These are phyloP conservation scores for Monosporascus cannonballus DNA, from an alignment of 2,329 filamentous ascomycete species.

Conservation along the genomic window DNA sequence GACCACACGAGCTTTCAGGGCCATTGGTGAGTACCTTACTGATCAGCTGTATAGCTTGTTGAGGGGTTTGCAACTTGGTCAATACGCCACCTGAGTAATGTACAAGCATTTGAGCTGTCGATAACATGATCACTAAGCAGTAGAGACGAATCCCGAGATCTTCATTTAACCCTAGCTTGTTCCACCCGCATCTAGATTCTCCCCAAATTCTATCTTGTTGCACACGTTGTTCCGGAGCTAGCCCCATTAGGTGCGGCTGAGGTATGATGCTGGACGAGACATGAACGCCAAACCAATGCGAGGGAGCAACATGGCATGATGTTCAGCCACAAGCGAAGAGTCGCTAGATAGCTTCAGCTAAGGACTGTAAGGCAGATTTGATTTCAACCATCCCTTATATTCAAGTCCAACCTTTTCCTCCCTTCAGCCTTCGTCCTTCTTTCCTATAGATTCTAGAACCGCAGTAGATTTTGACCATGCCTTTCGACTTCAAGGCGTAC, in stretches of 20 bases:
- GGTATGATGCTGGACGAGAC: not conserved
- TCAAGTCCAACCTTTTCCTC: not conserved
- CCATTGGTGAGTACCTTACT: too few relatives aligned
- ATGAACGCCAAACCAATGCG: not conserved
- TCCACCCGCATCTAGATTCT: not conserved
- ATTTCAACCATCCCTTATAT: not conserved
- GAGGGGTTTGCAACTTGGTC: too few relatives aligned
- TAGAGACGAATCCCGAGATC: too few relatives aligned
- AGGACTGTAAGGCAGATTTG: not conserved
- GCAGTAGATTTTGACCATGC: constrained; percentile 1
- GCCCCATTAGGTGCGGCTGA: not conserved
- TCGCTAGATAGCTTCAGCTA: not conserved
- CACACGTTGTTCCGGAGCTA: not conserved
- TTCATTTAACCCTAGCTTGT: too few relatives aligned
- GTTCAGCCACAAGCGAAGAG: not conserved
- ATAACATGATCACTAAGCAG: too few relatives aligned
- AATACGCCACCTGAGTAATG: too few relatives aligned
- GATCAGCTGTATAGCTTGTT: too few relatives aligned
- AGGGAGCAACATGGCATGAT: not conserved
- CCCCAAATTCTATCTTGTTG: not conserved
- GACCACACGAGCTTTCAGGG: too few relatives aligned
- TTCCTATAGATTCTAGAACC: constrained; percentile 1
- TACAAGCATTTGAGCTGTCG: too few relatives aligned
- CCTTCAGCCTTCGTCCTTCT: not conserved
- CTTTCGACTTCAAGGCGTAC: constrained; percentile 29